These are phyloP conservation scores for Heterobasidion irregulare DNA, from an alignment of 1,284 basidiomycete genomes.

Conservation along the genomic window DNA sequence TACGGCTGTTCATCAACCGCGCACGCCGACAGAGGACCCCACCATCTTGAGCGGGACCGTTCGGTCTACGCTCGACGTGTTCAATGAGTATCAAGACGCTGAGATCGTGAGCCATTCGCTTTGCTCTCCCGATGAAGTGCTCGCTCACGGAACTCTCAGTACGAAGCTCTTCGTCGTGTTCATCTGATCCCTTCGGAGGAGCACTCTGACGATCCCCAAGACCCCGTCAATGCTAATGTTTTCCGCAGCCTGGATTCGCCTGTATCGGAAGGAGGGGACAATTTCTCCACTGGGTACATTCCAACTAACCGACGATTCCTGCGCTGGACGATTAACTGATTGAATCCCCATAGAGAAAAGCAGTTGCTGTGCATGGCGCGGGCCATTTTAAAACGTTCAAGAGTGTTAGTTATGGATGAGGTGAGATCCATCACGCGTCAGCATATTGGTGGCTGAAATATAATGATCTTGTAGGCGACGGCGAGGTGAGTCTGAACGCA, in stretches of 20 bases:
- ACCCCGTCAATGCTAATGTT: conserved; percentile 68
- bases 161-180: conserved; percentile 81
- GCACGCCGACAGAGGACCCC: conserved; percentile 66
- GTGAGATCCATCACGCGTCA: conserved; percentile 26
- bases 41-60: conserved; percentile 84
- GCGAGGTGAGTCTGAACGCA: conserved; percentile 37
- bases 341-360: conserved; percentile 46
- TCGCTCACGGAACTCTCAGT: conserved; percentile 32
- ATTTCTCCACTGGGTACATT: conserved; percentile 79
- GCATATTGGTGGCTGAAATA: too few relatives aligned
- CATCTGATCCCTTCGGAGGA: conserved; percentile 71
- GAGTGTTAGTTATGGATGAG: conserved; percentile 77
- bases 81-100: conserved; percentile 79
- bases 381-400: conserved; percentile 70
- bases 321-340: not conserved
- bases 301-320: not conserved
- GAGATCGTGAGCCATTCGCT: conserved; percentile 59
- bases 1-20: too few relatives aligned
- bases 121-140: not conserved
- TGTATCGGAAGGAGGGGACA: conserved; percentile 88
- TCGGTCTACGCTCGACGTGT: conserved; percentile 87
- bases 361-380: conserved; percentile 82
- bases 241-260: conserved; percentile 82
- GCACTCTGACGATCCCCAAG: conserved; percentile 39
- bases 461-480: conserved; percentile 38